phyloP scores from a whole-genome alignment of 805 yeast genomes.

The Spathaspora arborariae region DNA sequence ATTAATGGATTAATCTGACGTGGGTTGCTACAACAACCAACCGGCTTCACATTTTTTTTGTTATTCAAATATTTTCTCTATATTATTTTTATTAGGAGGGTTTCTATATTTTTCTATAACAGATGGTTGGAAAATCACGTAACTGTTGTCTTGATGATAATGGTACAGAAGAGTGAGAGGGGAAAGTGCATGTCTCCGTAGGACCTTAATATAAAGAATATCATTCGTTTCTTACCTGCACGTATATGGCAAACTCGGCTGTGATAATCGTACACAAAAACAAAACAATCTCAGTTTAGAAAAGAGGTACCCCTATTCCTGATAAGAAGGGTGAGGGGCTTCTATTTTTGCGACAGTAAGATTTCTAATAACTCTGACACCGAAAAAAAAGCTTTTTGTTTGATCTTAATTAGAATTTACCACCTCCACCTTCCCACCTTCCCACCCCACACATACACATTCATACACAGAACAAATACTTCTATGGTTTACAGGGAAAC shows the following conservation, averaged over 20 bases:
- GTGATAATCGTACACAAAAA: not conserved
- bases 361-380: not conserved
- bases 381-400: not conserved
- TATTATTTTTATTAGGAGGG: not conserved
- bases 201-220: too few species aligned
- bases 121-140: too few species aligned
- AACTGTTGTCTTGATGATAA: too few species aligned
- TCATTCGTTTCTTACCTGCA: not conserved
- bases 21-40: not conserved
- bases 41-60: not conserved
- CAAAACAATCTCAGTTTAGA: not conserved
- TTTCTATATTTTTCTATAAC: not conserved
- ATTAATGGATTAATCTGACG: not conserved
- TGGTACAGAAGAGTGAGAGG: too few species aligned
- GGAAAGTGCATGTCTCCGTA: not conserved
- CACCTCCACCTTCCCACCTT: not conserved
- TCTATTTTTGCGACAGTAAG: not conserved
- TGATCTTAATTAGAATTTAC: not conserved
- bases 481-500: not conserved
- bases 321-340: slow-evolving; percentile 5
- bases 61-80: too few species aligned
- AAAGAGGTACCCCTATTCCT: slow-evolving; percentile 12
- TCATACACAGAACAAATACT: not conserved
- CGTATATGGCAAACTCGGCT: not conserved
- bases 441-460: not conserved